These are phyloP conservation scores for Atkinsonella hypoxylon DNA, from an alignment of 2,329 filamentous ascomycete species.

Conservation along the genomic window DNA sequence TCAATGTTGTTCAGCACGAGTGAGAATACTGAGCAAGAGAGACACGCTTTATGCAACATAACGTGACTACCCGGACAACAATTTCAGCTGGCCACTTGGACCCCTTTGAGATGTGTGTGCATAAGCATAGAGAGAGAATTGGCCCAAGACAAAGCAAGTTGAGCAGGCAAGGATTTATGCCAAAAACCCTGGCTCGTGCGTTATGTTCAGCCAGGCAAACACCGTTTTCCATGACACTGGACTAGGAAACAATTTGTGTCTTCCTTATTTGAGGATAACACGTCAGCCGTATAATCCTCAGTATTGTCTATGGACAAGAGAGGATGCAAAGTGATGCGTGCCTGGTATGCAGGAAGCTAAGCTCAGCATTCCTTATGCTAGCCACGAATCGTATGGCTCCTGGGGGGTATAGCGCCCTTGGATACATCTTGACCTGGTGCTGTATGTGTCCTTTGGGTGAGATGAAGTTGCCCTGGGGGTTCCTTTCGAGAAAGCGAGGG, in stretches of 20 bases:
- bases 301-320: no score
- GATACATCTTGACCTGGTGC: no score
- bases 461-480: no score
- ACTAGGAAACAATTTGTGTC: neutral
- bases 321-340: no score
- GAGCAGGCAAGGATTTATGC: constrained; percentile 1
- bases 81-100: constrained; percentile 3
- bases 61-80: neutral
- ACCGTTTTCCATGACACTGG: neutral
- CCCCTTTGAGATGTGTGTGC: neutral
- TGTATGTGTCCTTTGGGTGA: no score
- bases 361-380: no score
- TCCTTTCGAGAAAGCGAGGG: no score
- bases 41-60: neutral
- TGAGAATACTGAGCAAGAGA: neutral
- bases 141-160: constrained; percentile 4
- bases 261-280: neutral
- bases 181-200: constrained; percentile 1
- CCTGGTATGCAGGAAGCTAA: no score
- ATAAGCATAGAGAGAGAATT: neutral
- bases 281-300: neutral
- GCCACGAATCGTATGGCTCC: no score
- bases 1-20: neutral
- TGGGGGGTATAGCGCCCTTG: no score
- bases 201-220: neutral